phyloP scores from a whole-genome alignment of 2,329 filamentous ascomycete genomes.

The Nannizziopsis barbatae region DNA sequence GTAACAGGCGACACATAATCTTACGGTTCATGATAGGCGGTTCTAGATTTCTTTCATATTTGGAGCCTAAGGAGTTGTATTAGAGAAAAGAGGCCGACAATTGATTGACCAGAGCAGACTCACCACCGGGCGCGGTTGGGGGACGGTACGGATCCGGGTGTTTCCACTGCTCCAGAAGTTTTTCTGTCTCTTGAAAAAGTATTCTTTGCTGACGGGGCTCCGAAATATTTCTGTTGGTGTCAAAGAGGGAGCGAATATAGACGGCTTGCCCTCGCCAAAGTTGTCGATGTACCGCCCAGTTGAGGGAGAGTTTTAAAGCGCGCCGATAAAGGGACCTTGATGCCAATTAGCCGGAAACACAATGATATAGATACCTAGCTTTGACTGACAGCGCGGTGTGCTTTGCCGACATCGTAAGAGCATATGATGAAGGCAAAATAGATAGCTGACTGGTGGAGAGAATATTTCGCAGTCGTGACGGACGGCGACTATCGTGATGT shows the following conservation, averaged over 20 bases:
- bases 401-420: constrained; percentile 14
- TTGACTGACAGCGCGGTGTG: constrained; percentile 30
- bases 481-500: too few species aligned
- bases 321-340: constrained; percentile 69
- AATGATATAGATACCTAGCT: background rate
- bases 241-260: constrained; percentile 90
- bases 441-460: too few species aligned
- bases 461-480: too few species aligned
- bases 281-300: constrained; percentile 88
- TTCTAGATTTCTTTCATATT: constrained; percentile 89
- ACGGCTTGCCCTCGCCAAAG: constrained; percentile 92
- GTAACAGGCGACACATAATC: constrained; percentile 28
- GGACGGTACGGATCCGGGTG: constrained; percentile 87
- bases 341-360: background rate
- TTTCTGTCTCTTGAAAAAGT: constrained; percentile 79
- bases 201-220: constrained; percentile 82
- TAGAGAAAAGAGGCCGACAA: background rate
- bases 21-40: constrained; percentile 68
- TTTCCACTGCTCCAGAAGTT: constrained; percentile 84
- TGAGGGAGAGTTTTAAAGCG: constrained; percentile 81
- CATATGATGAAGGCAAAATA: too few species aligned
- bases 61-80: constrained; percentile 56
- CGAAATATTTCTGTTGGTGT: constrained; percentile 75
- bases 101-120: constrained; percentile 19
- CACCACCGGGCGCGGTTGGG: constrained; percentile 89